Base-by-base conservation (phyloP, 768 basidiomycete species). In the Pulveroboletus sp. region DNA sequence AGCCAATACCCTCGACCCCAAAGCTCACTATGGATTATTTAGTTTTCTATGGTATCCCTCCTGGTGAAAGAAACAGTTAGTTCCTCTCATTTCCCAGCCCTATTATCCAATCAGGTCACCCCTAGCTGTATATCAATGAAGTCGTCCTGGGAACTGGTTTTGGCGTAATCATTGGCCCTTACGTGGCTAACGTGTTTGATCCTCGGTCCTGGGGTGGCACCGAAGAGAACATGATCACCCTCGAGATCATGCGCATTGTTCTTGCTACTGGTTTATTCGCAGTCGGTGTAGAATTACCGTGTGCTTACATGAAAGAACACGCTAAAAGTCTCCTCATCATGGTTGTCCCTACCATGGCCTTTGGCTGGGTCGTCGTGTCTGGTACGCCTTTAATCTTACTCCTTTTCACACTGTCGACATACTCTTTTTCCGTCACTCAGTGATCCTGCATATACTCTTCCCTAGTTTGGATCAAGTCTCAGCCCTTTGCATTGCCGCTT, bases 211-310 rank as follows among this genome's bases (percentile, higher is more conserved):
- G 93, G 93, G 78, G 77, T 85, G 78, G 77, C 18, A 28, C 62
- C 4, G 58, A 68, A 13, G 60, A 73, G 32, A 70, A 69, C 33
- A 75, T 79, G 60, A 80, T 99, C 50, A 97, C 94, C 1, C 76
- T 91, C 17, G 93, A 95, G 67, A 71, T 95, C 15, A 93, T 85
- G 71, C 78, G 93, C 8, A 69, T 96, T 31, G 88, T 96, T 43
- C 86, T 99, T 39, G 94, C 86, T 4, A 85, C 89, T 2, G 90
- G 92, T 26, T 80, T 98, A 2, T 99, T 99, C 60, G 89, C 94
- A 7, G 91, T 97, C 30, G 95, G 95, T 3, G 91, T 95, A 24
- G 94, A 99, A 65, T 74, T 98, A 31, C 94, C 95, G 0, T 74
- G 80, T 49, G 79, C 83, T 1, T 97, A 97, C 72, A 82, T 97